Evolutionary conservation across 208 protist genomes (phyloP).

Genomic region (Acanthamoeba castellanii): DNA sequence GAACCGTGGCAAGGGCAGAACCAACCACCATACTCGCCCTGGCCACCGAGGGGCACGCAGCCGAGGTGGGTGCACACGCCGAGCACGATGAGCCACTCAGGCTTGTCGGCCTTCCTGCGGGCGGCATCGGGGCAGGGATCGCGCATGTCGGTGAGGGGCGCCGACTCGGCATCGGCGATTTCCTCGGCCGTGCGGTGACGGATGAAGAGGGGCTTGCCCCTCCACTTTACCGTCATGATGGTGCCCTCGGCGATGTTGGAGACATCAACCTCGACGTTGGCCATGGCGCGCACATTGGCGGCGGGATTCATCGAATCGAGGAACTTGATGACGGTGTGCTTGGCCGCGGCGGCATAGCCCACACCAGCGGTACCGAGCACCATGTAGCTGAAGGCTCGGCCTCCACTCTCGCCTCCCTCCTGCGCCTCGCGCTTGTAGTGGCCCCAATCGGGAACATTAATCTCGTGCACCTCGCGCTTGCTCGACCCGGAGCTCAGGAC

Average conservation of each 20-base stretch:
- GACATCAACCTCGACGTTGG: constrained; percentile 98
- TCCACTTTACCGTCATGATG: constrained; percentile 97
- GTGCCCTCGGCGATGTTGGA: constrained; percentile 93
- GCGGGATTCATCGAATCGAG: constrained; percentile 88
- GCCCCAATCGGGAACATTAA: constrained; percentile 46
- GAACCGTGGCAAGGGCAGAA: constrained; percentile 99
- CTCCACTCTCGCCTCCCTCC: constrained; percentile 70
- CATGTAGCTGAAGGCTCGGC: constrained; percentile 86
- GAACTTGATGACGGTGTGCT: constrained; percentile 86
- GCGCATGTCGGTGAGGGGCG: constrained; percentile 92
- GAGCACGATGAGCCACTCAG: constrained; percentile 96
- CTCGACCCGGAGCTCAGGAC: not conserved
- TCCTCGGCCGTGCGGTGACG: constrained; percentile 96
- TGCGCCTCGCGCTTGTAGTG: not conserved
- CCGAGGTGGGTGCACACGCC: constrained; percentile 99
- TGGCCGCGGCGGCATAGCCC: constrained; percentile 77
- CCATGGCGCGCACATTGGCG: constrained; percentile 95
- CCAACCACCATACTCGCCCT: constrained; percentile 97
- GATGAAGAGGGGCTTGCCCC: constrained; percentile 99
- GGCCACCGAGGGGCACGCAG: constrained; percentile 97
- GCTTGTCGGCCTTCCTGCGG: constrained; percentile 91
- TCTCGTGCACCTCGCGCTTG: constrained; percentile 30
- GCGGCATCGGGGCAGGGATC: constrained; percentile 96
- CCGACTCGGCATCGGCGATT: constrained; percentile 91
- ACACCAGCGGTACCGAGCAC: constrained; percentile 80